phyloP scores from a whole-genome alignment of 768 basidiomycete genomes.

The Tulasnella sp. region DNA sequence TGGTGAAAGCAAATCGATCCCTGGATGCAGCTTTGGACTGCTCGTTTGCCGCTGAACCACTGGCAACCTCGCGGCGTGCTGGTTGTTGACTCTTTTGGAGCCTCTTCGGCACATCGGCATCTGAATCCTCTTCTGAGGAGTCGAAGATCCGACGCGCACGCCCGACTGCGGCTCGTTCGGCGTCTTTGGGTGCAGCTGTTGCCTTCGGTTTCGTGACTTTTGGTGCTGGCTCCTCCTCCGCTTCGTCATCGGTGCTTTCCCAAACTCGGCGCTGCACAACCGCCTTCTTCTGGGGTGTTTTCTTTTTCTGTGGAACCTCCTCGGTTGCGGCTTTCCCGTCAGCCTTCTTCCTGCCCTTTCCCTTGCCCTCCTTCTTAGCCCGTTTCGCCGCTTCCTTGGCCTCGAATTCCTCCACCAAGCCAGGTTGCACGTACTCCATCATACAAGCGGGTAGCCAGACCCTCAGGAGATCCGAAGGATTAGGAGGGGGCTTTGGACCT shows the following conservation, averaged over 20 bases:
- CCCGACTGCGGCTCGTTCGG: neutral
- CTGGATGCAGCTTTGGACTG: neutral
- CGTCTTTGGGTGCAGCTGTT: neutral
- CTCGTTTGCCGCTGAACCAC: neutral
- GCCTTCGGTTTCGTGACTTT: neutral
- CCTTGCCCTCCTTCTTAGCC: slow-evolving; percentile 54
- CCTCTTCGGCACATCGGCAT: neutral
- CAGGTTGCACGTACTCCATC: slow-evolving; percentile 67
- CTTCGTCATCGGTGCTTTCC: neutral
- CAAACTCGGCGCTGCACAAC: neutral
- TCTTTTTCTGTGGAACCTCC: slow-evolving; percentile 8
- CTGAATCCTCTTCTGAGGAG: slow-evolving; percentile 5
- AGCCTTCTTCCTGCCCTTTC: slow-evolving; percentile 34
- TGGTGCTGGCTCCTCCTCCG: neutral
- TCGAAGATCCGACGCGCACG: neutral
- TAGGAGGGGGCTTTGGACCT: slow-evolving; percentile 50
- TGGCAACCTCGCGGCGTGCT: neutral
- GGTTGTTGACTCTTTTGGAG: slow-evolving; percentile 15
- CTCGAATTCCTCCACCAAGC: slow-evolving; percentile 65
- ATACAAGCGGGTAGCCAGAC: slow-evolving; percentile 87
- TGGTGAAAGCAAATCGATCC: neutral
- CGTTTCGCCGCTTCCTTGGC: slow-evolving; percentile 53
- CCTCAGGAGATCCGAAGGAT: slow-evolving; percentile 61
- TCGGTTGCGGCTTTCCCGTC: neutral
- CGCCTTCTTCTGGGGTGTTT: neutral